phyloP scores from a whole-genome alignment of 78 protist genomes.

The Protostelium mycophagum region DNA sequence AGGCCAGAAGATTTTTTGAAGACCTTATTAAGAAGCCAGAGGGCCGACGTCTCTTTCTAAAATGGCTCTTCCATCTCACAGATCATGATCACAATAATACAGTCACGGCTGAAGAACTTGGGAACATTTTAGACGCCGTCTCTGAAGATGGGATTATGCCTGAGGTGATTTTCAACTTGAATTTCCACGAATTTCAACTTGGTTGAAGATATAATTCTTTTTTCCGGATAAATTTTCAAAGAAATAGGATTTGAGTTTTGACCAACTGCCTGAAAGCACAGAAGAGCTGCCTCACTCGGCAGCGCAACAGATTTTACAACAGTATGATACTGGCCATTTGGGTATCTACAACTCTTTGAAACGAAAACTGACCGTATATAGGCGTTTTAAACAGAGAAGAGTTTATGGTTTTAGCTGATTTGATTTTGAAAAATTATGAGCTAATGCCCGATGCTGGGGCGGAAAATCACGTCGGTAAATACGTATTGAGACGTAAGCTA shows the following conservation, averaged over 20 bases:
- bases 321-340: constrained; percentile 2
- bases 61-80: background rate
- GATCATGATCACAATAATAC: background rate
- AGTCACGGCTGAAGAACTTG: background rate
- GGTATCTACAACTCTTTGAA: background rate
- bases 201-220: background rate
- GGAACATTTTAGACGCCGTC: background rate
- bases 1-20: background rate
- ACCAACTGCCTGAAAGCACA: background rate
- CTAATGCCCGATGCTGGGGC: background rate
- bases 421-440: constrained; percentile 3
- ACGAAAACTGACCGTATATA: background rate
- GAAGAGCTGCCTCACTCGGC: background rate
- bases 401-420: constrained; percentile 5
- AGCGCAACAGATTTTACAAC: background rate
- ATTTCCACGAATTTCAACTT: background rate
- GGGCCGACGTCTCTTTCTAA: background rate
- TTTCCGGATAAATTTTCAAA: background rate
- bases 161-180: background rate
- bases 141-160: constrained; percentile 7
- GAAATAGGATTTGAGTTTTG: background rate
- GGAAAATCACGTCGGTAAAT: constrained; percentile 3
- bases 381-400: background rate
- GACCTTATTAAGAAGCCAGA: background rate
- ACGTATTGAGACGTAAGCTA: constrained; percentile 5